These are phyloP conservation scores for Lathyrus oleraceus DNA, from an alignment of 306 rosid species.

Conservation along the genomic window DNA sequence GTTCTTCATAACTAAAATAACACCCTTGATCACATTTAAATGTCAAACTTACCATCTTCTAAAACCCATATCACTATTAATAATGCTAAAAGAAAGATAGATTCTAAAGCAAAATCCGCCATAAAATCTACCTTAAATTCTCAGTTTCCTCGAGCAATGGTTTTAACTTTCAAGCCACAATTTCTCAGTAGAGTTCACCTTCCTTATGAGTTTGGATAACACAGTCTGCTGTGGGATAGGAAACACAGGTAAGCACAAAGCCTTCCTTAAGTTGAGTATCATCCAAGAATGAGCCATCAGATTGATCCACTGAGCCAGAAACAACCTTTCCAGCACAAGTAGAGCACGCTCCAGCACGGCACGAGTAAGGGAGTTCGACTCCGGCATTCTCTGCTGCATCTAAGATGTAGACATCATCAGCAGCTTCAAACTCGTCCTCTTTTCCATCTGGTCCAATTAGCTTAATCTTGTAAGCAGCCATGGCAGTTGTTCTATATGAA, in stretches of 20 bases:
- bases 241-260: conserved; percentile 62
- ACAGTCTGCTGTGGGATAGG: conserved; percentile 70
- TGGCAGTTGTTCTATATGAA: conserved; percentile 53
- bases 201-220: conserved; percentile 88
- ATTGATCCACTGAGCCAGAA: conserved; percentile 68
- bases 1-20: conserved; percentile 5
- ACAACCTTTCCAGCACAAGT: conserved; percentile 73
- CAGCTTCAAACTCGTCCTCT: conserved; percentile 70
- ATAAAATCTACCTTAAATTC: conserved; percentile 22
- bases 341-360: conserved; percentile 90
- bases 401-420: conserved; percentile 67
- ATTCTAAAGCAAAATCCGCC: conserved; percentile 23
- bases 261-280: conserved; percentile 63
- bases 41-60: conserved; percentile 20
- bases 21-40: conserved; percentile 8
- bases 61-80: conserved; percentile 25
- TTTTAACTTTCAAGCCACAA: background rate
- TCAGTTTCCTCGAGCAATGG: background rate
- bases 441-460: conserved; percentile 63
- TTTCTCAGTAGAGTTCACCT: conserved; percentile 60
- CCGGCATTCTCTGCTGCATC: conserved; percentile 84
- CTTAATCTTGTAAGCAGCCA: conserved; percentile 74
- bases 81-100: conserved; percentile 14
- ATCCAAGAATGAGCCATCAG: conserved; percentile 79
- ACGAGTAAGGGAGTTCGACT: conserved; percentile 77